Evolutionary conservation across 2,329 filamentous ascomycete genomes (phyloP).

Genomic region (Fusarium guadeloupense): DNA sequence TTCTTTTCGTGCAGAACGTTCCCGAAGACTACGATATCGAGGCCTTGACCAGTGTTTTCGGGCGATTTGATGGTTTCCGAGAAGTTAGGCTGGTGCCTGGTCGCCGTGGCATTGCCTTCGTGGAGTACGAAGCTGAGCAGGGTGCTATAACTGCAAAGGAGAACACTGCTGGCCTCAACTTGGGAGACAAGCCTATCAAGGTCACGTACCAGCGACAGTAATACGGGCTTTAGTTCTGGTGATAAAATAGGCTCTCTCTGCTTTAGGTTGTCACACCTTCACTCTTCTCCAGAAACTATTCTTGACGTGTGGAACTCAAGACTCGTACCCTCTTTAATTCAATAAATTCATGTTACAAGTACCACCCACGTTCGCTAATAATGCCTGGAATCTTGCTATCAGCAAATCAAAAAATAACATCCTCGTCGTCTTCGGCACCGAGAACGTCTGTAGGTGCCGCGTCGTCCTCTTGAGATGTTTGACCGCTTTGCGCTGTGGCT

Average conservation of each 20-base stretch:
- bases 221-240: neutral
- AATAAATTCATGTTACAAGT: neutral
- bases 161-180: slow-evolving; percentile 83
- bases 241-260: neutral
- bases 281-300: neutral
- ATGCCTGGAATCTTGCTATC: neutral
- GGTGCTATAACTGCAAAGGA: slow-evolving; percentile 95
- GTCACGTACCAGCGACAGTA: slow-evolving; percentile 95
- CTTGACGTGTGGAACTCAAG: neutral
- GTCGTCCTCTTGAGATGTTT: slow-evolving; percentile 53
- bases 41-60: slow-evolving; percentile 80
- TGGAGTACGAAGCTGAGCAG: slow-evolving; percentile 91
- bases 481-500: slow-evolving; percentile 43
- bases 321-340: neutral
- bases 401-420: slow-evolving; percentile 78
- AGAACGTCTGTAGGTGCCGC: slow-evolving; percentile 68
- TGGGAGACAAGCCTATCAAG: slow-evolving; percentile 83
- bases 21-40: slow-evolving; percentile 88
- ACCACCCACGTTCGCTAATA: neutral
- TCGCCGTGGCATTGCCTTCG: slow-evolving; percentile 89
- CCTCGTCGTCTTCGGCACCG: slow-evolving; percentile 79
- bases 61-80: slow-evolving; percentile 90
- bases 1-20: slow-evolving; percentile 91
- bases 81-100: slow-evolving; percentile 91
- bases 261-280: neutral